phyloP scores from a whole-genome alignment of 352 stramenopile species.

The Phytophthora fragariaefolia region DNA sequence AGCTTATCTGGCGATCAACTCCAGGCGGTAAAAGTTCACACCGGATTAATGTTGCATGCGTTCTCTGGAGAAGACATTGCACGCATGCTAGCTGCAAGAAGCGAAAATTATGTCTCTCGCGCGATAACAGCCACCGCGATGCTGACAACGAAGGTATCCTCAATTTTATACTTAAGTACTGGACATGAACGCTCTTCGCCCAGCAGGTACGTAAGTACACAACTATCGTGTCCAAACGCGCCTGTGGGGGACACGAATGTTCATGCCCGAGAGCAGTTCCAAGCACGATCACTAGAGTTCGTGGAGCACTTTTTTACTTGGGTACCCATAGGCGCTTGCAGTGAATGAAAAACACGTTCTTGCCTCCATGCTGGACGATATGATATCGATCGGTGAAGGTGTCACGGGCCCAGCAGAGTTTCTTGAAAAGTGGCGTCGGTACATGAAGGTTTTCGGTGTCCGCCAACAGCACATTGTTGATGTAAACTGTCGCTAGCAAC shows the following conservation, averaged over 20 bases:
- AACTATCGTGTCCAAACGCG: slow-evolving; percentile 16
- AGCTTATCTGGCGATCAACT: too few relatives aligned
- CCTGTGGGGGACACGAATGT: slow-evolving; percentile 16
- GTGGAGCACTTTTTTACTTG: slow-evolving; percentile 33
- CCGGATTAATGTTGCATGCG: too few relatives aligned
- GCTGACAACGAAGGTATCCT: slow-evolving; percentile 22
- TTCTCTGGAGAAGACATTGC: too few relatives aligned
- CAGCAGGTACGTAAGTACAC: slow-evolving; percentile 29
- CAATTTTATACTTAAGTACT: slow-evolving; percentile 34
- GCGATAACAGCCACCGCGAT: slow-evolving; percentile 17
- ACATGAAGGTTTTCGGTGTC: slow-evolving; percentile 42
- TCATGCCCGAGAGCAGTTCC: slow-evolving; percentile 29
- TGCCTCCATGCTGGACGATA: slow-evolving; percentile 17
- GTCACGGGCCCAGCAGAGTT: slow-evolving; percentile 29
- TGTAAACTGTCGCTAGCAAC: slow-evolving; percentile 22
- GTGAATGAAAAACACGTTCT: slow-evolving; percentile 30
- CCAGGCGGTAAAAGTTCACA: too few relatives aligned
- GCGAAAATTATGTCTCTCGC: not conserved
- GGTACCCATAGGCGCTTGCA: slow-evolving; percentile 10
- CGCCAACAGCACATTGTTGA: slow-evolving; percentile 18
- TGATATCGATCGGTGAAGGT: slow-evolving; percentile 18
- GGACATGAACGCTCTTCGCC: slow-evolving; percentile 29
- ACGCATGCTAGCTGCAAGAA: slow-evolving; percentile 8
- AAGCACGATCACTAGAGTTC: slow-evolving; percentile 16
- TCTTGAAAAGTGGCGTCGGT: slow-evolving; percentile 48